Evolutionary conservation across 345 rosid genomes (phyloP).

Genomic region (Corchorus capsularis): DNA sequence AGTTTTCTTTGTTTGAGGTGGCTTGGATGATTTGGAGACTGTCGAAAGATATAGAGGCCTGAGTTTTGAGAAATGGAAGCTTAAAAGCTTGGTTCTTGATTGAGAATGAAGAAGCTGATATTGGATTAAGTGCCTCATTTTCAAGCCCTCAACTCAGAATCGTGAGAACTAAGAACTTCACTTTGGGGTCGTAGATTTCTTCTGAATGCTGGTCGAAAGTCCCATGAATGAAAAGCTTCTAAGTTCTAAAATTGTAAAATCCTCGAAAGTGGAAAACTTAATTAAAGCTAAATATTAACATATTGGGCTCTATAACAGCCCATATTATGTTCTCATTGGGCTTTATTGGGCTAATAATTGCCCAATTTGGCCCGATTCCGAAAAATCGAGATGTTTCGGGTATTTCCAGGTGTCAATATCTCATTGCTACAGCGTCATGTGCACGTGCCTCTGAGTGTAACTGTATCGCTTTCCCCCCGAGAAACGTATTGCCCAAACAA

Average conservation of each 20-base stretch:
- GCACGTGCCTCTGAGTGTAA: neutral
- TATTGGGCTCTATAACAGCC: neutral
- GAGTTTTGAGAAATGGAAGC: conserved; percentile 19
- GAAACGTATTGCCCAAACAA: neutral
- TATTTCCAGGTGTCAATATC: neutral
- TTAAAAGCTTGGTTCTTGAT: conserved; percentile 12
- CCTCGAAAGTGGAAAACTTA: too few relatives aligned
- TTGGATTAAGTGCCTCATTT: conserved; percentile 32
- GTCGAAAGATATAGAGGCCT: conserved; percentile 34
- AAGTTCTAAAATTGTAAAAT: too few relatives aligned
- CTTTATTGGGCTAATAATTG: too few relatives aligned
- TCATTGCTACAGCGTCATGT: neutral
- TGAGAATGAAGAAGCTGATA: conserved; percentile 21
- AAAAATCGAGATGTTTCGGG: neutral
- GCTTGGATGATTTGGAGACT: conserved; percentile 42
- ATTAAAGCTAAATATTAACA: too few relatives aligned
- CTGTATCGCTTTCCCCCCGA: neutral
- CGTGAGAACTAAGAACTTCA: neutral
- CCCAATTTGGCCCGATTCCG: neutral
- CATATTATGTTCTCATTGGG: neutral
- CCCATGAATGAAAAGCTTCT: too few relatives aligned
- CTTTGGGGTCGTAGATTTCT: too few relatives aligned
- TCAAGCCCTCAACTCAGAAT: neutral
- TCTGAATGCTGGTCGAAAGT: too few relatives aligned
- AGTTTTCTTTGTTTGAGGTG: conserved; percentile 22